These are phyloP conservation scores for Stylonectria norvegica DNA, from an alignment of 2,329 filamentous ascomycete genomes.

Conservation along the genomic window DNA sequence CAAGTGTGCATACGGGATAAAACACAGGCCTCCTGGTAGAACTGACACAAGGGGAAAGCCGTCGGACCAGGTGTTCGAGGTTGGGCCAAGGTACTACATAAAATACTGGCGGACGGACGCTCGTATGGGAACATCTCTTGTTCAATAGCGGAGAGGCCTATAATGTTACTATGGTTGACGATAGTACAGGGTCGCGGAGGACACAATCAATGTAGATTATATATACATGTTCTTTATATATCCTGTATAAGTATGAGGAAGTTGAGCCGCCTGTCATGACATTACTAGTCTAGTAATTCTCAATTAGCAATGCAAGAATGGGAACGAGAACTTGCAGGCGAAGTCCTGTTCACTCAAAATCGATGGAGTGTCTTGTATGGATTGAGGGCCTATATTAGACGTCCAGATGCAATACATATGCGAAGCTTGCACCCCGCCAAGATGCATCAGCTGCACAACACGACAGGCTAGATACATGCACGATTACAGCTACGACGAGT, in stretches of 20 bases:
- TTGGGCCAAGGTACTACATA: constrained; percentile 4
- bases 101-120: constrained; percentile 2
- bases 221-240: constrained; percentile 2
- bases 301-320: too few species aligned
- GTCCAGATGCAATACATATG: too few species aligned
- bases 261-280: not conserved
- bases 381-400: not conserved
- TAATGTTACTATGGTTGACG: too few species aligned
- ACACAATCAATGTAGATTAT: constrained; percentile 5
- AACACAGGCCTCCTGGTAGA: constrained; percentile 14
- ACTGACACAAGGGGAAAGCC: constrained; percentile 12
- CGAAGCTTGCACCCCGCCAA: not conserved
- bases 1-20: constrained; percentile 14
- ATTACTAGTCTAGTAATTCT: too few species aligned
- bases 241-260: not conserved
- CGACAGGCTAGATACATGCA: too few species aligned
- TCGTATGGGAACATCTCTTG: too few species aligned
- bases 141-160: too few species aligned
- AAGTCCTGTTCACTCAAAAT: not conserved
- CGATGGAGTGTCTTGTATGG: not conserved
- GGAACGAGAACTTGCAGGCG: not conserved
- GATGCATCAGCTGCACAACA: not conserved
- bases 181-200: too few species aligned
- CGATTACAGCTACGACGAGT: too few species aligned
- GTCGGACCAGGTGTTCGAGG: constrained; percentile 13